Percentiles rank a stretch among this genome's conserved stretches.
Evolutionary conservation across 371 early-diverging fungal species (phyloP).

Genomic region (Chytridiales sp.): DNA sequence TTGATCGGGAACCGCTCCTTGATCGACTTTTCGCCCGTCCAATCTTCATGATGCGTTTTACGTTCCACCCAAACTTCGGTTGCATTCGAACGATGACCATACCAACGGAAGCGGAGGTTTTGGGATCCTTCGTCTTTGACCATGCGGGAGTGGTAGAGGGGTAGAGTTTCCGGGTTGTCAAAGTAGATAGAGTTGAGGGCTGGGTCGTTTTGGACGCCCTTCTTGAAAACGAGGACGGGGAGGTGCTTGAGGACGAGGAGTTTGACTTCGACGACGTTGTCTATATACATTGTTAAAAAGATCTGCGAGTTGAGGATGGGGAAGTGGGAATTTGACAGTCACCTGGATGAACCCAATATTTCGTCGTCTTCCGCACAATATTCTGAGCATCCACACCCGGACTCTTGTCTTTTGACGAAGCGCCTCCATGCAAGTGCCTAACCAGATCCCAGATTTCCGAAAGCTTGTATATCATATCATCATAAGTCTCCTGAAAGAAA

Average conservation of each 20-base stretch:
- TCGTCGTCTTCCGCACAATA: conserved; percentile 49
- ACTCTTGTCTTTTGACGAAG: conserved; percentile 48
- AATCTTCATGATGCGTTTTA: conserved; percentile 57
- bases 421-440: conserved; percentile 68
- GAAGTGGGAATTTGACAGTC: background rate
- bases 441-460: conserved; percentile 33
- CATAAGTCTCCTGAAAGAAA: conserved; percentile 35
- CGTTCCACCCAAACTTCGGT: conserved; percentile 56
- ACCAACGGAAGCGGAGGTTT: conserved; percentile 53
- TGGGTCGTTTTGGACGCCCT: conserved; percentile 46
- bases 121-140: conserved; percentile 46
- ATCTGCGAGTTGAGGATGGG: conserved; percentile 12
- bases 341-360: conserved; percentile 59
- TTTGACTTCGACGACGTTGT: conserved; percentile 54
- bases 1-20: conserved; percentile 56
- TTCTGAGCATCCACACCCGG: conserved; percentile 35
- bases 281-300: conserved; percentile 12
- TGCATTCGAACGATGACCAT: conserved; percentile 34
- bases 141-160: conserved; percentile 51
- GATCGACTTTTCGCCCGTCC: conserved; percentile 52
- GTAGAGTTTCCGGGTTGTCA: conserved; percentile 50
- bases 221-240: conserved; percentile 57
- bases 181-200: conserved; percentile 57
- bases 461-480: conserved; percentile 37
- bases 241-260: conserved; percentile 51